Evolutionary conservation across 139 green algal genomes (phyloP), one percentile per base, ranked within the genome.

Genomic region (Picochlorum costavermella): DNA sequence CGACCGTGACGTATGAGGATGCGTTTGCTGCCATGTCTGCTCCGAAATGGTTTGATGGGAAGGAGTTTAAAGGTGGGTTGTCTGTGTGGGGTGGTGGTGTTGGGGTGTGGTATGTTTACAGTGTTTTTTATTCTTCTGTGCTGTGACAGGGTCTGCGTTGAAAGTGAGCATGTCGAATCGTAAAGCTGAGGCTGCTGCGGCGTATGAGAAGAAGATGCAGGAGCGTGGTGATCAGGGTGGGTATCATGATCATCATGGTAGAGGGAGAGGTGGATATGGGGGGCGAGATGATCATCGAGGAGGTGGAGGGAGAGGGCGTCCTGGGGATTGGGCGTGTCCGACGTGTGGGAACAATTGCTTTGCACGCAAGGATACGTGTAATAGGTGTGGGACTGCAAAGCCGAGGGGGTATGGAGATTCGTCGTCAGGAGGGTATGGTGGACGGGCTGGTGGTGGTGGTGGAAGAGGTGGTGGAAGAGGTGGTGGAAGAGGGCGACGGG

Each of bases 11-110:
- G 0, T 91, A 90, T 63, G 85, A 92, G 11, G 88, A 95, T 65
- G 83, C 88, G 3, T 92, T 90, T 61, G 82, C 82, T 2, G 88
- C 88, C 1, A 67, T 55, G 13, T 87, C 75, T 1, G 87, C 87
- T 2, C 81, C 91, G 17, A 48, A 81, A n/a, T 95, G 87, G 87
- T 95, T 94, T 61, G 78, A 90, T 59, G 77, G 80, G 69, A 95
- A 94, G 68, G 77, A 88, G 1, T 94, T 81, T 63, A 84, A 87
- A 70, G 86, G 66, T 56, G n/a, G 36, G 66, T 67, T 64, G 43
- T 36, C 5, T 56, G 20, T 25, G 14, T n/a, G 17, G 50, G 23
- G 11, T 10, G 13, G 56, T 63, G 50, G 43, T 49, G 20, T 23
- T 23, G 20, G 20, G 20, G 20, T 23, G 20, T 23, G 20, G 20